Evolutionary conservation across 2,329 filamentous ascomycete genomes (phyloP).

Genomic region (Fusarium coffeatum): DNA sequence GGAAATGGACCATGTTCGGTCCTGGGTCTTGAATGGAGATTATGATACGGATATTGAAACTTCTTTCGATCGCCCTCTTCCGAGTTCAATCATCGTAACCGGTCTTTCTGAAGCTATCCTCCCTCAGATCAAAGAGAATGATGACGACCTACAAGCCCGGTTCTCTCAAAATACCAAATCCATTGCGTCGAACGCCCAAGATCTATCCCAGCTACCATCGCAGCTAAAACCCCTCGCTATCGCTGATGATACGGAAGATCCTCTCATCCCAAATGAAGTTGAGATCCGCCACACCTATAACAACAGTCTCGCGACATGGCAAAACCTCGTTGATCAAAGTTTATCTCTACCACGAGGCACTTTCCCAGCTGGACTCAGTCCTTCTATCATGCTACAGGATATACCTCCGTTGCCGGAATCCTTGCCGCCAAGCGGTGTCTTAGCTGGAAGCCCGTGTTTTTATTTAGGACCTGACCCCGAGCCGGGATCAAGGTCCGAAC

Average conservation of each 20-base stretch:
- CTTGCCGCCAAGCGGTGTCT: slow-evolving; percentile 38
- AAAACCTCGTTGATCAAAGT: slow-evolving; percentile 35
- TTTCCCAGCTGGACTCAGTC: slow-evolving; percentile 40
- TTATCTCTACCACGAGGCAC: slow-evolving; percentile 34
- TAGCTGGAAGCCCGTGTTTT: slow-evolving; percentile 29
- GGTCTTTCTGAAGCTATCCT: slow-evolving; percentile 43
- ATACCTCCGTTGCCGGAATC: slow-evolving; percentile 43
- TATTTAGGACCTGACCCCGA: not conserved
- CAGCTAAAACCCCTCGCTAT: slow-evolving; percentile 31
- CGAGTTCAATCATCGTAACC: slow-evolving; percentile 43
- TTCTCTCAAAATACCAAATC: slow-evolving; percentile 18
- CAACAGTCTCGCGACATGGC: slow-evolving; percentile 39
- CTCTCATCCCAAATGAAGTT: slow-evolving; percentile 36
- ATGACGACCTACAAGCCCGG: slow-evolving; percentile 15
- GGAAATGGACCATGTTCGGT: slow-evolving; percentile 46
- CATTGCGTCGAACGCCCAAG: slow-evolving; percentile 26
- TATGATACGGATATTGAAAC: slow-evolving; percentile 27
- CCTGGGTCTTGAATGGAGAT: slow-evolving; percentile 45
- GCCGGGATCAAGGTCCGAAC: not conserved
- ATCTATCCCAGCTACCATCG: slow-evolving; percentile 15
- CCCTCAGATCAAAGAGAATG: slow-evolving; percentile 27
- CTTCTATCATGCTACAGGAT: slow-evolving; percentile 43
- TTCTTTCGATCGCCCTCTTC: slow-evolving; percentile 39
- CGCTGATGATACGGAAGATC: slow-evolving; percentile 36
- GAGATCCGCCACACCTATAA: slow-evolving; percentile 42